phyloP scores from a whole-genome alignment of 1,284 basidiomycete species.

The Omphalotus olearius region DNA sequence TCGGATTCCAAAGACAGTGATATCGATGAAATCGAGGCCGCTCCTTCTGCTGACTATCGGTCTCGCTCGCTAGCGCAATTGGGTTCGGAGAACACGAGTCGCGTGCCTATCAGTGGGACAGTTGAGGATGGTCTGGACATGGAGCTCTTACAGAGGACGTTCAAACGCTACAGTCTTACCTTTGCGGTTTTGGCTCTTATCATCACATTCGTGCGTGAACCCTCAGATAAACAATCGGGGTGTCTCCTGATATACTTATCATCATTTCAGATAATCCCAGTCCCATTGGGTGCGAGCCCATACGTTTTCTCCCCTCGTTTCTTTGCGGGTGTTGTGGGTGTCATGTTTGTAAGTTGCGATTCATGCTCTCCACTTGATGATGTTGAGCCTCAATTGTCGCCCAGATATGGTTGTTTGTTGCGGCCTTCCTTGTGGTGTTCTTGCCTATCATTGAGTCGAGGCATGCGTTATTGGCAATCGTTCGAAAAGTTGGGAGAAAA shows the following conservation, averaged over 20 bases:
- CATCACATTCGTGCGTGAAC: conserved; percentile 20
- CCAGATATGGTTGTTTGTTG: conserved; percentile 18
- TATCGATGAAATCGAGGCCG: too few species aligned
- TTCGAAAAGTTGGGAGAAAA: background rate
- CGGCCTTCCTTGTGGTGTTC: conserved; percentile 18
- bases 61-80: too few species aligned
- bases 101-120: background rate
- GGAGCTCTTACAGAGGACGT: conserved; percentile 16
- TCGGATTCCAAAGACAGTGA: background rate
- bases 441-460: conserved; percentile 20
- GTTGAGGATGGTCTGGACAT: conserved; percentile 17
- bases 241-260: background rate
- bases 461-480: conserved; percentile 7
- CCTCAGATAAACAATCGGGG: background rate
- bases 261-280: conserved; percentile 15
- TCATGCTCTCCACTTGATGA: too few species aligned
- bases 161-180: conserved; percentile 17
- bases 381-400: background rate
- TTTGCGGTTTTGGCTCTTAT: conserved; percentile 17
- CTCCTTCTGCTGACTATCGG: too few species aligned
- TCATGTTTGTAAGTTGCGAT: conserved; percentile 18
- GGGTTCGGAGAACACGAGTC: background rate
- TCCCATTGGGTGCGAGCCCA: conserved; percentile 17
- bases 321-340: conserved; percentile 14
- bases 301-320: conserved; percentile 18